Base-by-base conservation (phyloP, 2,329 filamentous ascomycete genomes). In the Ambrosiella cleistominuta region DNA sequence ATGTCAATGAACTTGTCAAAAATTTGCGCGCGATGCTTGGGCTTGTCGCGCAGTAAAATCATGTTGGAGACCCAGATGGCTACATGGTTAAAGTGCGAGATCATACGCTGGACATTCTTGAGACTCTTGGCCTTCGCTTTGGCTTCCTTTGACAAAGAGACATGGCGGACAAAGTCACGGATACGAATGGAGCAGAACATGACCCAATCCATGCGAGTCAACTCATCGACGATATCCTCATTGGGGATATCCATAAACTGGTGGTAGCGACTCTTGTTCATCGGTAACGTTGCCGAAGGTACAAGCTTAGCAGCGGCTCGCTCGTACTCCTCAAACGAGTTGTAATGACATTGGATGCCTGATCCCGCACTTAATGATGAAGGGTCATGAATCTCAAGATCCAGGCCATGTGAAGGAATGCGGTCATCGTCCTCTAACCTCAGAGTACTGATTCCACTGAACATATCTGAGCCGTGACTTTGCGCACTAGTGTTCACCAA, bases 171-270 rank as follows among this genome's bases (percentile, higher is more conserved):
- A 54, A 97, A 81, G 70, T 98, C 93, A 60, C 93, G 86, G 58
- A 95, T 86, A 35, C 88, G 83, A 62, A 97, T 95, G 1, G 89
- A 90, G 56, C 87, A 94, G 69, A 96, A 97, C 85, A 97, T 93
- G 68, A 94, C 83, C 91, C 91, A 97, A 70, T 98, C 93, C 58
- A 98, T 95, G 61, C 91, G 79, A 3, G 93, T 97, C 65, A 98
- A 78, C 69, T 98, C 93, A 61, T 85, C 83, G 13, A 91, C 91
- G 63, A 97, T 84, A 54, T 88, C 81, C 61, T 95, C 87, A 57
- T 94, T 85, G 1, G 86, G 77, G 27, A 85, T 84, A 40, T 87
- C 86, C 83, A 97, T 95, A 63, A 97, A 86, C 56, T 85, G 81
- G 63, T 90, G 88, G 75, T 93, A 98, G 61, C 93, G 86, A 47